Conservation (phyloP, 768 basidiomycete genomes). For the Psilocybe subaeruginosa region DNA sequence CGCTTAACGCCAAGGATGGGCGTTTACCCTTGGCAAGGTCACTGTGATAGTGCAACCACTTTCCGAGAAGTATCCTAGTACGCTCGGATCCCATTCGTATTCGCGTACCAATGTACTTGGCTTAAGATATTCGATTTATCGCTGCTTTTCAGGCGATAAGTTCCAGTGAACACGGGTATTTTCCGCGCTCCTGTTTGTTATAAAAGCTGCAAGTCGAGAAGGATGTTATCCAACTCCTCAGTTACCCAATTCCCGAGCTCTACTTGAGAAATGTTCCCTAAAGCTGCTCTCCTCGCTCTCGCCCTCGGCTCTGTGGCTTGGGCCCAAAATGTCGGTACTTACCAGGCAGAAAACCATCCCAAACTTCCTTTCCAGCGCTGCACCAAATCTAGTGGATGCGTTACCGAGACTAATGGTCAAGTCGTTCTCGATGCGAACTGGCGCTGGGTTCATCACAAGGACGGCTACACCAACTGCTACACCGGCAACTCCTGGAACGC, state of each 20-base stretch:
- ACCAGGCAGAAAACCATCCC: slow-evolving; percentile 3
- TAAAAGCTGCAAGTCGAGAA: neutral
- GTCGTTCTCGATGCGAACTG: slow-evolving; percentile 12
- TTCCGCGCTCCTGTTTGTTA: neutral
- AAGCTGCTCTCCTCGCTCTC: slow-evolving; percentile 10
- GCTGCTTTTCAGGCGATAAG: neutral
- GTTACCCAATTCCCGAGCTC: neutral
- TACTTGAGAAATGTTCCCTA: slow-evolving; percentile 6
- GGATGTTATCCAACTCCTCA: neutral
- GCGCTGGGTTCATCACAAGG: slow-evolving; percentile 12
- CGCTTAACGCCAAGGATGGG: slow-evolving; percentile 4
- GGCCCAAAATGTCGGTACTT: slow-evolving; percentile 8
- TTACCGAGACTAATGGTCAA: slow-evolving; percentile 5
- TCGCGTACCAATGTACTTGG: neutral
- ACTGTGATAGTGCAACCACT: neutral
- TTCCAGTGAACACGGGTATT: neutral
- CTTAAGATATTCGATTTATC: neutral
- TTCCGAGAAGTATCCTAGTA: neutral
- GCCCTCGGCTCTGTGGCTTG: neutral
- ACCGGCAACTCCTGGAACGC: slow-evolving; percentile 12
- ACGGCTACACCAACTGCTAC: slow-evolving; percentile 14
- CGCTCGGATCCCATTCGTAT: neutral
- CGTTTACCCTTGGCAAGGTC: neutral
- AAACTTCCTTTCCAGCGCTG: slow-evolving; percentile 14
- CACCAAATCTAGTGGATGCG: slow-evolving; percentile 11